A percentile compares a stretch with the other conserved stretches of the same genome.
These are phyloP conservation scores for Colletotrichum navitas DNA, from an alignment of 2,329 filamentous ascomycete species.

Conservation along the genomic window DNA sequence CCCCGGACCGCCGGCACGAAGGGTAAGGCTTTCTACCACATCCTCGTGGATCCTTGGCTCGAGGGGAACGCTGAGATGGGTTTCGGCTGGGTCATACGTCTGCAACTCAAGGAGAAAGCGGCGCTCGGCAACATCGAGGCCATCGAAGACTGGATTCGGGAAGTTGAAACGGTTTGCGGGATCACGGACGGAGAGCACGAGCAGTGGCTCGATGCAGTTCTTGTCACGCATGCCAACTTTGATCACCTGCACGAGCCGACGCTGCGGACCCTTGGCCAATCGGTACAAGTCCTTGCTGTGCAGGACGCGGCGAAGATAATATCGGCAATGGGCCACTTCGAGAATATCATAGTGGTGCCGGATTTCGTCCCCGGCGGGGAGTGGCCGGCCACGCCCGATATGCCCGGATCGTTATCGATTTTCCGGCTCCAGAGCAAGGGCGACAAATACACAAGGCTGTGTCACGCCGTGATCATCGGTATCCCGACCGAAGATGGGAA, in stretches of 20 bases:
- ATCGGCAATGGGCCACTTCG: slow-evolving; percentile 22
- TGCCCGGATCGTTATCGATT: slow-evolving; percentile 16
- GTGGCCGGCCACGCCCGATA: slow-evolving; percentile 19
- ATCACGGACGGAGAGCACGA: background rate
- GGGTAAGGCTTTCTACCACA: slow-evolving; percentile 49
- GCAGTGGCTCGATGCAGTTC: slow-evolving; percentile 24
- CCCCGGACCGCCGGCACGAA: slow-evolving; percentile 47
- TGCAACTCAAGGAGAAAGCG: background rate
- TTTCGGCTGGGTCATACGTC: slow-evolving; percentile 2
- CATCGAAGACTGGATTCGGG: background rate
- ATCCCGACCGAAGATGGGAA: background rate
- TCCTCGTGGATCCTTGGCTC: slow-evolving; percentile 53
- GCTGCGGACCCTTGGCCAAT: slow-evolving; percentile 6
- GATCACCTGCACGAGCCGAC: slow-evolving; percentile 30
- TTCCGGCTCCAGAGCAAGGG: slow-evolving; percentile 17
- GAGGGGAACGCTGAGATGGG: slow-evolving; percentile 34
- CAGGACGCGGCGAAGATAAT: background rate
- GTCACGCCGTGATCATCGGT: slow-evolving; percentile 15
- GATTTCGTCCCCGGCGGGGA: slow-evolving; percentile 13
- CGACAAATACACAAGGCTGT: background rate
- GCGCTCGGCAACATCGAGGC: background rate
- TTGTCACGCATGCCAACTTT: slow-evolving; percentile 22
- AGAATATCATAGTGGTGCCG: background rate
- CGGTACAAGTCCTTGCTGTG: slow-evolving; percentile 7
- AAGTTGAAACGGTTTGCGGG: background rate